Conservation (phyloP, 345 rosid genomes). For the Eucalyptus cloeziana region DNA sequence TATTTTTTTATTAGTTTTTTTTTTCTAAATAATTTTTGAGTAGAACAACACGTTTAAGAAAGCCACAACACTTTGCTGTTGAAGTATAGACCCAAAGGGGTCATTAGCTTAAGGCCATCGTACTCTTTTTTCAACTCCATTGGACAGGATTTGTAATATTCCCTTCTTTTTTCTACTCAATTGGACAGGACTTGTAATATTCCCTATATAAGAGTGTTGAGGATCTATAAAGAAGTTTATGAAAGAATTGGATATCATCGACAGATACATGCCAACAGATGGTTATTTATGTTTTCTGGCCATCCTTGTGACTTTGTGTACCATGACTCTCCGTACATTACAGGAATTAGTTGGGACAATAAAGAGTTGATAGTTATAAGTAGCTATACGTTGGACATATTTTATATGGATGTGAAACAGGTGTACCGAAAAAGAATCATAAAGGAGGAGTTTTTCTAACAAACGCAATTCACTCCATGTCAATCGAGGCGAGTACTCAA, state of each 20-base stretch:
- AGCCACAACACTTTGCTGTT: slow-evolving; percentile 3
- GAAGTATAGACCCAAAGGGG: slow-evolving; percentile 19
- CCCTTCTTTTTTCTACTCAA: too few relatives aligned
- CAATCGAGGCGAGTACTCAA: neutral
- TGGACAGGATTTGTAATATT: too few relatives aligned
- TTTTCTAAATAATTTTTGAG: too few relatives aligned
- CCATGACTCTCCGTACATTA: neutral
- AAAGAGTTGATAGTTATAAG: neutral
- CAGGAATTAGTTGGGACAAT: neutral
- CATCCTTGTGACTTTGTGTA: neutral
- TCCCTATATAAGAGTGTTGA: too few relatives aligned
- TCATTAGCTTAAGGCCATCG: slow-evolving; percentile 1
- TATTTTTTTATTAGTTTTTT: too few relatives aligned
- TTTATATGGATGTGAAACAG: neutral
- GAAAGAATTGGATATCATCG: too few relatives aligned
- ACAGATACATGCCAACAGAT: neutral
- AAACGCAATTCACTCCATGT: neutral
- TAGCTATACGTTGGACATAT: neutral
- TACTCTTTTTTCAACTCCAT: too few relatives aligned
- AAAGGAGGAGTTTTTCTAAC: neutral
- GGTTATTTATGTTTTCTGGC: neutral
- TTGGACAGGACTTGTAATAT: too few relatives aligned
- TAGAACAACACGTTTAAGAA: neutral
- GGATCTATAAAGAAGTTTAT: too few relatives aligned
- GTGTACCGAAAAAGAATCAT: neutral